phyloP scores from a whole-genome alignment of 116 monocot genomes.

The Phalaenopsis hybrid region DNA sequence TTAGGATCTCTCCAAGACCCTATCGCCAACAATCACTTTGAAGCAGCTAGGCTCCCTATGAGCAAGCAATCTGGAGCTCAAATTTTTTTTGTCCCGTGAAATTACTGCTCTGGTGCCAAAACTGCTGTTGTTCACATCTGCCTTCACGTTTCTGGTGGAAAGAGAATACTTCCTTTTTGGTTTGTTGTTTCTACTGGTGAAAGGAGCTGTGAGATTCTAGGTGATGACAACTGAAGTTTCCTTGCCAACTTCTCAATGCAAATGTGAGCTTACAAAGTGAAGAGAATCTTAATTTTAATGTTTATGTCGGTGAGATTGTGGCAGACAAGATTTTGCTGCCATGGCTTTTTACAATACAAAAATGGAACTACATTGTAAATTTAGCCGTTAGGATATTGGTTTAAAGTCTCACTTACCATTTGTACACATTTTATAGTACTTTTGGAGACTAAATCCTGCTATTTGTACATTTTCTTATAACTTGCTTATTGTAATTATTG shows the following conservation, averaged over 20 bases:
- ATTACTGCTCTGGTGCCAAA: too few species aligned
- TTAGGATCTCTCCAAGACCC: not conserved
- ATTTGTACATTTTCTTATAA: not conserved
- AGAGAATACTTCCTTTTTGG: not conserved
- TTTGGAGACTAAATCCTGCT: not conserved
- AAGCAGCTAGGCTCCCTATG: not conserved
- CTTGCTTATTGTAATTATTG: not conserved
- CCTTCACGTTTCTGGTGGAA: not conserved
- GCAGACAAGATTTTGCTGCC: not conserved
- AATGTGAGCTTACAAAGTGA: not conserved
- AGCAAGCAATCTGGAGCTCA: not conserved
- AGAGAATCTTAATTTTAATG: not conserved
- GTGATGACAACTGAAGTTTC: not conserved
- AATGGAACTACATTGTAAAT: not conserved
- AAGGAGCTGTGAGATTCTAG: not conserved
- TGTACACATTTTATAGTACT: not conserved
- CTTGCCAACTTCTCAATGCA: not conserved
- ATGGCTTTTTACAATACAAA: not conserved
- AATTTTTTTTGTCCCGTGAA: not conserved
- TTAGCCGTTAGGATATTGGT: not conserved
- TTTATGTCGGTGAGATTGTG: not conserved
- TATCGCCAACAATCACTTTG: not conserved
- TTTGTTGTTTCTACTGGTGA: not conserved
- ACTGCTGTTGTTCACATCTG: not conserved
- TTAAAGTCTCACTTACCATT: not conserved